phyloP scores from a whole-genome alignment of 768 basidiomycete genomes.

The Tulasnella sp. region DNA sequence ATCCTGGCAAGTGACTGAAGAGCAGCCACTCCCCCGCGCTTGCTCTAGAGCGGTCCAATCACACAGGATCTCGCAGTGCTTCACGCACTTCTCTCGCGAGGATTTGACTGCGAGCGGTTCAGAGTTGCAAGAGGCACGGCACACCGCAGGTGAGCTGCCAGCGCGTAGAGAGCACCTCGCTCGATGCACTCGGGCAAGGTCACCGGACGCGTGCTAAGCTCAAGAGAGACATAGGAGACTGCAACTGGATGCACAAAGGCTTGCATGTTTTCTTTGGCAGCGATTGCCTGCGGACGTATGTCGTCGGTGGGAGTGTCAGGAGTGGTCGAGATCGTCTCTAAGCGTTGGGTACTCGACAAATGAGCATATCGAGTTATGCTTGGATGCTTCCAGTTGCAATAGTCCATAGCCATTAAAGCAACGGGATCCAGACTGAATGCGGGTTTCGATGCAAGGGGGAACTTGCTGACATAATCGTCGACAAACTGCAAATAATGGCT shows the following conservation, averaged over 20 bases:
- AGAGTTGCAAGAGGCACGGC: not conserved
- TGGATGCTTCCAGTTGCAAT: not conserved
- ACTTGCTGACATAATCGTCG: slow-evolving; percentile 1
- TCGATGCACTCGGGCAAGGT: not conserved
- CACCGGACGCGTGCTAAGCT: not conserved
- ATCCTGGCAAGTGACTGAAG: not conserved
- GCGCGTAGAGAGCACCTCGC: not conserved
- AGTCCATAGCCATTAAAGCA: not conserved
- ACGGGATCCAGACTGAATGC: not conserved
- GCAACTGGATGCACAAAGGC: not conserved
- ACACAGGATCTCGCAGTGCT: not conserved
- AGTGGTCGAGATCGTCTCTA: not conserved
- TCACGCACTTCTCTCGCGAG: not conserved
- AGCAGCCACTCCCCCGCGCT: not conserved
- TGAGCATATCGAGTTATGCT: not conserved
- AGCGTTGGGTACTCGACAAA: not conserved
- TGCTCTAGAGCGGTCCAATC: not conserved
- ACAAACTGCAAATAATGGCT: slow-evolving; percentile 2
- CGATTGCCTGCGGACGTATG: not conserved
- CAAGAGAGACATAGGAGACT: not conserved
- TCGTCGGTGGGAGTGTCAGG: not conserved
- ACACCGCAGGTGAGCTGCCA: not conserved
- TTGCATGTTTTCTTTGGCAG: not conserved
- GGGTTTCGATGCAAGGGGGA: not conserved
- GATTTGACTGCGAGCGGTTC: not conserved